These are phyloP conservation scores for Ilex paraguariensis DNA, from an alignment of 305 asterid species.

Conservation along the genomic window DNA sequence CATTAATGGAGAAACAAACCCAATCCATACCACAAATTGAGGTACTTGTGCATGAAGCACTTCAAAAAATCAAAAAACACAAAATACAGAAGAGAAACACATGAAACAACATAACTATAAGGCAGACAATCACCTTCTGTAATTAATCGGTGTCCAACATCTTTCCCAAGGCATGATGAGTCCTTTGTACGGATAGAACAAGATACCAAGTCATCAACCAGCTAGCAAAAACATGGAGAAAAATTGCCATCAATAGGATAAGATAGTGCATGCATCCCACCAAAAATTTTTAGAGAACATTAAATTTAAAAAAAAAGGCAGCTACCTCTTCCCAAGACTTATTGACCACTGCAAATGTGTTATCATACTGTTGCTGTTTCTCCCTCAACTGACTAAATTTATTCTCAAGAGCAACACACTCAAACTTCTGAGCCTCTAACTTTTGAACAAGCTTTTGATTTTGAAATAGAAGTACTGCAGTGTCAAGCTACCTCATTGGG, in stretches of 20 bases:
- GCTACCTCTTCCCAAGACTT: conserved; percentile 76
- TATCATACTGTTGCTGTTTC: conserved; percentile 60
- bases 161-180: conserved; percentile 37
- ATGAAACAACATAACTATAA: conserved; percentile 19
- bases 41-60: too few species aligned
- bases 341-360: conserved; percentile 44
- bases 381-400: conserved; percentile 46
- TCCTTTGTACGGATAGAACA: conserved; percentile 42
- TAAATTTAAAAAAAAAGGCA: background rate
- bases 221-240: conserved; percentile 34
- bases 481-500: conserved; percentile 57
- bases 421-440: conserved; percentile 87
- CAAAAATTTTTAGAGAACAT: background rate
- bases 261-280: background rate
- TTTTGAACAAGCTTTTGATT: conserved; percentile 90
- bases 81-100: conserved; percentile 9
- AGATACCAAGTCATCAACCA: conserved; percentile 65
- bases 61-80: background rate
- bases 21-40: too few species aligned
- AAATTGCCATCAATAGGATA: background rate
- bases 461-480: conserved; percentile 87
- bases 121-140: conserved; percentile 34
- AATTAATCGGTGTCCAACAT: conserved; percentile 30
- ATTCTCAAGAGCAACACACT: conserved; percentile 56
- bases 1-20: too few species aligned